Conservation (phyloP, 768 basidiomycete species). For the Trichaptum fuscoviolaceum region DNA sequence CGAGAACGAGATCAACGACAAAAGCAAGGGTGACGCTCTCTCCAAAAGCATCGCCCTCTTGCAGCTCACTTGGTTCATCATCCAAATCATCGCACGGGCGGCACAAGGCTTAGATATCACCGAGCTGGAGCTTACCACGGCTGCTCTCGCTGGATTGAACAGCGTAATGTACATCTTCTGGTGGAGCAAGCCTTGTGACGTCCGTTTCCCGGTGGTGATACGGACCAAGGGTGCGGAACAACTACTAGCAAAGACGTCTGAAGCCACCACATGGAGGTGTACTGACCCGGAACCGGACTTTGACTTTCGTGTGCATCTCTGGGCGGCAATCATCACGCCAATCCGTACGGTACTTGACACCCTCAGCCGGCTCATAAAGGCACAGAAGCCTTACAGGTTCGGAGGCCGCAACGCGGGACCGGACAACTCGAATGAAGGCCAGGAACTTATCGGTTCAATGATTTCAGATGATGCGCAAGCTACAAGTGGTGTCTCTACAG, state of each 20-base stretch:
- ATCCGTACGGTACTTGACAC: too few species aligned
- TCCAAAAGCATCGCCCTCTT: background rate
- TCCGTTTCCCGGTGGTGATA: background rate
- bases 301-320: too few species aligned
- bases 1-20: background rate
- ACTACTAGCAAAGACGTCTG: background rate
- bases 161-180: conserved; percentile 7
- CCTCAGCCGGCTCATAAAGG: too few species aligned
- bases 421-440: too few species aligned
- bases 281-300: too few species aligned
- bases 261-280: too few species aligned
- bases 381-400: too few species aligned
- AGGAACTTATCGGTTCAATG: too few species aligned
- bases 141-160: conserved; percentile 4
- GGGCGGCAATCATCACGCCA: too few species aligned
- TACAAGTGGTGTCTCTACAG: too few species aligned
- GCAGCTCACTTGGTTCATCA: background rate
- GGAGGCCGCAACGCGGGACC: too few species aligned
- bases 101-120: background rate
- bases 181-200: conserved; percentile 8
- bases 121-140: background rate
- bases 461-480: too few species aligned
- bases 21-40: background rate
- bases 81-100: background rate
- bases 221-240: background rate